Base-by-base conservation (phyloP, 805 yeast species). In the Starmerella bombi region DNA sequence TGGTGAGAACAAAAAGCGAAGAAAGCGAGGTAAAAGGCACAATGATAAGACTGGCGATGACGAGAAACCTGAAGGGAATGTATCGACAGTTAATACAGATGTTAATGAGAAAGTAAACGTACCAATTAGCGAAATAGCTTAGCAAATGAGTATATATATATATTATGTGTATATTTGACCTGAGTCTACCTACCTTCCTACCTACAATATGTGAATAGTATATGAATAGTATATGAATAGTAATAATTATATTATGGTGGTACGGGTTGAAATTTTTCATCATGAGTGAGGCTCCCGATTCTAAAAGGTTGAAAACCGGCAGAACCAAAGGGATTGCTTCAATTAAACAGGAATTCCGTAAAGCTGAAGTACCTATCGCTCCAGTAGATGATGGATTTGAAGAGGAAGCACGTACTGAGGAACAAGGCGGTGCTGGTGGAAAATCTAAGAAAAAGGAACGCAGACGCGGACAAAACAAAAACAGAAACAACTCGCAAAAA, bases 391-490 rank as follows among this genome's bases (percentile, higher is more conserved):
- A 46, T 19, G 49, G 45, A 3, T 42, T 50, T 16, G 53, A 45
- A 7, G 51, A 49, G 20, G 46, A 49, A n/a, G 50, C 38, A 3
- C 40, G 50, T 1, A 37, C 36, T 4, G 52, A 41, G 17, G 54
- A 45, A 17, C 17, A 44, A 4, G n/a, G n/a, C n/a, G n/a, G n/a
- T n/a, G 31, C 40, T 17, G 45, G 43, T n/a, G 36, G 36, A 3
- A 32, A 34, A 17, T 31, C 28, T 6, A 30, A 41, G n/a, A 45
- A 46, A 34, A 43, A 43, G 20, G 45, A 48, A 14, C 51, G 50
- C 40, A 46, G 48, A 32, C 43, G 51, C 1, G 57, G 57, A 18
- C 55, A 51, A 40, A 54, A 54, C 38, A 54, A 54, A 41, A 36
- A 37, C 27, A 43, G 57, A 8, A 46, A 49, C 32, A 40, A 51